phyloP scores from a whole-genome alignment of 106 monocot species.

The Amphibolis antarctica region DNA sequence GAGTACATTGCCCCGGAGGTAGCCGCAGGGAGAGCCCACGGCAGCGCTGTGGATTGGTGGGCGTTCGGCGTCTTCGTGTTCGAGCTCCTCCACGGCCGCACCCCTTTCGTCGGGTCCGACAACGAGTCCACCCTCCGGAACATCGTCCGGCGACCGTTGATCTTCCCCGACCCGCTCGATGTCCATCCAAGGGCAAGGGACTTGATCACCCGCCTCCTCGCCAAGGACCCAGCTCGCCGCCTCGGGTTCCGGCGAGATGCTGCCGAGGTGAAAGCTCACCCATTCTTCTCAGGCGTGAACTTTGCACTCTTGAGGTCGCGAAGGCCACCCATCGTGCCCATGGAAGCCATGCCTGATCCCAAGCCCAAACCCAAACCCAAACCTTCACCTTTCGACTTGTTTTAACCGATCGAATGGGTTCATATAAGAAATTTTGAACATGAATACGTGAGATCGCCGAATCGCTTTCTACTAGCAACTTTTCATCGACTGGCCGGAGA shows the following conservation, averaged over 20 bases:
- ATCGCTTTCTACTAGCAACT: too few species aligned
- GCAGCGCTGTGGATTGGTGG: constrained; percentile 88
- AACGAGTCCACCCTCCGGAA: constrained; percentile 60
- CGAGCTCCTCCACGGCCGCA: constrained; percentile 64
- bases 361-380: neutral
- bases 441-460: too few species aligned
- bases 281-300: constrained; percentile 70
- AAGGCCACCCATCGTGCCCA: constrained; percentile 27
- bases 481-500: too few species aligned
- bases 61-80: constrained; percentile 78
- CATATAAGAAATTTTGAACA: too few species aligned
- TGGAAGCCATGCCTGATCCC: neutral
- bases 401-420: too few species aligned
- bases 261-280: constrained; percentile 65
- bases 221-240: constrained; percentile 32
- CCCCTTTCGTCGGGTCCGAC: constrained; percentile 55
- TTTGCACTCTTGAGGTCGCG: constrained; percentile 53
- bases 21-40: constrained; percentile 45
- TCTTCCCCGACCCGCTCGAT: constrained; percentile 23
- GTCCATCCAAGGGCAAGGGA: constrained; percentile 21
- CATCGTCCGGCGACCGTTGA: constrained; percentile 35
- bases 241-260: constrained; percentile 51
- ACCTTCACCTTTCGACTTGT: neutral
- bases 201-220: constrained; percentile 41
- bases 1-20: constrained; percentile 89